Evolutionary conservation across 2,329 filamentous ascomycete genomes (phyloP).

Genomic region (Arthrinium puccinioides): DNA sequence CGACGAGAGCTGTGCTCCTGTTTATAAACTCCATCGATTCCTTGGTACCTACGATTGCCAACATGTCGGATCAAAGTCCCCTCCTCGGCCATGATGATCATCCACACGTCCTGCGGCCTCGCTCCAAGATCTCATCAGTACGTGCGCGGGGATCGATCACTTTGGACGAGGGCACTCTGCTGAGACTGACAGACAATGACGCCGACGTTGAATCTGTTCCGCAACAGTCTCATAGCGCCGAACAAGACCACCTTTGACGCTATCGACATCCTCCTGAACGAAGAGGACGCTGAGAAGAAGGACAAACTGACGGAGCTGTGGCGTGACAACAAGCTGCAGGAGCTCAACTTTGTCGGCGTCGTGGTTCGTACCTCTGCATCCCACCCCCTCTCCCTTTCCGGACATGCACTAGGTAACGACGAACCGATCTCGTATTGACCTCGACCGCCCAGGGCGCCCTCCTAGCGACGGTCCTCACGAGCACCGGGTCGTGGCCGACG

Average conservation of each 20-base stretch:
- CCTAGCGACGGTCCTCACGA: conserved; percentile 30
- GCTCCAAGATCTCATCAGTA: too few relatives aligned
- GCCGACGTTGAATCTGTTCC: conserved; percentile 7
- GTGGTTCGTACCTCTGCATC: conserved; percentile 5
- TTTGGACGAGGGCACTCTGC: too few relatives aligned
- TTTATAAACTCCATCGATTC: too few relatives aligned
- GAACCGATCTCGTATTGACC: too few relatives aligned
- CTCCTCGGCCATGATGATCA: too few relatives aligned
- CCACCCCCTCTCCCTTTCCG: neutral
- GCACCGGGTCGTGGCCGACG: conserved; percentile 34
- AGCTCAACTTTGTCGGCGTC: conserved; percentile 11
- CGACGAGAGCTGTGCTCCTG: too few relatives aligned
- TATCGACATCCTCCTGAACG: conserved; percentile 7
- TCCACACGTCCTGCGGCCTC: too few relatives aligned
- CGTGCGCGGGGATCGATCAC: too few relatives aligned
- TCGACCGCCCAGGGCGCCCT: conserved; percentile 19
- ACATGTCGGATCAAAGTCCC: too few relatives aligned
- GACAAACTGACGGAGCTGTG: conserved; percentile 7
- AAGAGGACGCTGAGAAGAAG: conserved; percentile 3
- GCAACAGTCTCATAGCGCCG: conserved; percentile 8
- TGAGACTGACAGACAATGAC: too few relatives aligned
- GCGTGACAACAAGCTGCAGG: conserved; percentile 7
- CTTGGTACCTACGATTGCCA: too few relatives aligned
- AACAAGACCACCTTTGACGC: conserved; percentile 7
- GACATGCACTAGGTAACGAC: neutral